These are phyloP conservation scores for Plasmodium reichenowi DNA, from an alignment of 169 alveolate species.

Conservation along the genomic window DNA sequence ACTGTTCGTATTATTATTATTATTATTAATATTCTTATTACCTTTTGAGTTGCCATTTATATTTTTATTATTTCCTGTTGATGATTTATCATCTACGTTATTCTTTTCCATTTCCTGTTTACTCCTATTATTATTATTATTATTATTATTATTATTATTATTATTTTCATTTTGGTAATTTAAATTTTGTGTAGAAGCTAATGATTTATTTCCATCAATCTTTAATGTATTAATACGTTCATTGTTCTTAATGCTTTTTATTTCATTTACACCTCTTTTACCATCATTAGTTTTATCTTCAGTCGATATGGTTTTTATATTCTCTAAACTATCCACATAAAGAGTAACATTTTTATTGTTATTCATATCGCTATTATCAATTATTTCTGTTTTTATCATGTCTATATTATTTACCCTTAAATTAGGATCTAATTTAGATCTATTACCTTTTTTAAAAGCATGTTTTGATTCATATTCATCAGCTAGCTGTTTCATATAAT, in stretches of 20 bases:
- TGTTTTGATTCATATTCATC: constrained; percentile 73
- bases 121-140: neutral
- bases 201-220: too few species aligned
- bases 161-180: neutral
- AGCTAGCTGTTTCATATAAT: constrained; percentile 60
- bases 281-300: too few species aligned
- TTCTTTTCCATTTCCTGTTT: neutral
- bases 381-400: neutral
- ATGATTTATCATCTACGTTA: neutral
- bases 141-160: neutral
- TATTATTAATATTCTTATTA: neutral
- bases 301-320: too few species aligned
- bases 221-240: too few species aligned
- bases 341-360: neutral
- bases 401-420: neutral
- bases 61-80: neutral
- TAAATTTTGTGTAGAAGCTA: neutral
- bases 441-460: constrained; percentile 12
- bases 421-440: neutral
- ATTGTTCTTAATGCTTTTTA: neutral
- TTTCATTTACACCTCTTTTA: neutral
- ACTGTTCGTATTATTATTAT: neutral
- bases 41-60: neutral
- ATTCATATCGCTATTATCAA: neutral
- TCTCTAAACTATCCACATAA: neutral